Conservation (phyloP, 805 yeast genomes). For the Hanseniaspora valbyensis region DNA sequence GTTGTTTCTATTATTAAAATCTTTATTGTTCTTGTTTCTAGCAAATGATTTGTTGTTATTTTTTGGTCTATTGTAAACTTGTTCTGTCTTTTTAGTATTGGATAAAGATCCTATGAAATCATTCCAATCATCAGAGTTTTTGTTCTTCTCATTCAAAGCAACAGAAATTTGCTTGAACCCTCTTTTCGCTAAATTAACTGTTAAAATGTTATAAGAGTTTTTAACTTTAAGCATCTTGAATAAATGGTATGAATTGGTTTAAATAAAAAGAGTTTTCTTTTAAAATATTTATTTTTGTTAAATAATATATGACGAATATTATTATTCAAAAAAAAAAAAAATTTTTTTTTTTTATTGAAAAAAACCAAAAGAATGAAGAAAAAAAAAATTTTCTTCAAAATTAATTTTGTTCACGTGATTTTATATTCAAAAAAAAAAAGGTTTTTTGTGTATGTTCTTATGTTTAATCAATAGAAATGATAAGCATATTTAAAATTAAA, state of each 20-base stretch:
- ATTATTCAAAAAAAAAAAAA: no score
- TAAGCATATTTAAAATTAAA: no score
- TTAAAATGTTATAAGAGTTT: neutral
- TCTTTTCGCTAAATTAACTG: neutral
- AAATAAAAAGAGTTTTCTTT: no score
- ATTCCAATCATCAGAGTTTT: slow-evolving; percentile 3
- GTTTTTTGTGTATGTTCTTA: neutral
- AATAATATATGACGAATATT: no score
- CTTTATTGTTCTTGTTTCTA: neutral
- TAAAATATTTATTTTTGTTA: no score
- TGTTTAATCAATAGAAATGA: neutral
- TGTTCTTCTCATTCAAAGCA: neutral
- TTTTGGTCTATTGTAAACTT: neutral
- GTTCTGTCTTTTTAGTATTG: neutral
- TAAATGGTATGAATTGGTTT: no score
- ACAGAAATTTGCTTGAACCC: neutral
- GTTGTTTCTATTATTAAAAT: neutral
- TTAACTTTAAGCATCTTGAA: slow-evolving; percentile 4
- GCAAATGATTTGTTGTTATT: neutral
- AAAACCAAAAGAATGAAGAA: no score
- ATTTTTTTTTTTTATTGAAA: no score
- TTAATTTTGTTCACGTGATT: no score
- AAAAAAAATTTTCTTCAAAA: neutral
- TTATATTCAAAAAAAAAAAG: no score
- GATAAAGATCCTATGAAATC: slow-evolving; percentile 7